These are phyloP conservation scores for Aspergillus avenaceus DNA, from an alignment of 495 filamentous ascomycete genomes.

Conservation along the genomic window DNA sequence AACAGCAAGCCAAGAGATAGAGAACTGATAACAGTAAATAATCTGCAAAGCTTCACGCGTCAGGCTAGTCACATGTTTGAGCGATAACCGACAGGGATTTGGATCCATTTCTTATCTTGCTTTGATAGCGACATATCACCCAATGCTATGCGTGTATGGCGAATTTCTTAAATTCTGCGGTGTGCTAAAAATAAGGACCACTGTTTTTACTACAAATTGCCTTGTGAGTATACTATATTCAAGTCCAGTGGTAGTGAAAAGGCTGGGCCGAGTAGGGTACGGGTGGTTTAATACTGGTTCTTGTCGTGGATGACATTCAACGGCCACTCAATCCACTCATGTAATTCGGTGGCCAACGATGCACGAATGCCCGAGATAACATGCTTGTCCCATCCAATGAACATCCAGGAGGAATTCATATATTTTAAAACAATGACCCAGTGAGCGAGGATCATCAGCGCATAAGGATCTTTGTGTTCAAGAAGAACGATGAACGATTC, in stretches of 20 bases:
- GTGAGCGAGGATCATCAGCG: constrained; percentile 36
- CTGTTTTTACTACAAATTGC: too few species aligned
- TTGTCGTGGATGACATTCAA: background rate
- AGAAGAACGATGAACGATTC: constrained; percentile 27
- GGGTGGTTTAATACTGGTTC: background rate
- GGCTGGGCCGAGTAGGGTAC: too few species aligned
- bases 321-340: constrained; percentile 33
- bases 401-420: constrained; percentile 35
- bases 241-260: too few species aligned
- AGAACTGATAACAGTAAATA: background rate
- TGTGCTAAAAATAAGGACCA: too few species aligned
- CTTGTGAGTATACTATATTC: too few species aligned
- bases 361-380: constrained; percentile 28
- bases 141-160: background rate
- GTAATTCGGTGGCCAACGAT: constrained; percentile 18
- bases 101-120: background rate
- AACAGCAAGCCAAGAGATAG: too few species aligned
- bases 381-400: constrained; percentile 35
- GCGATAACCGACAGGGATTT: background rate
- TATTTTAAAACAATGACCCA: constrained; percentile 37
- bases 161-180: background rate
- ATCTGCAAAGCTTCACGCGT: background rate
- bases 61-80: background rate
- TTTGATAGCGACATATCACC: background rate
- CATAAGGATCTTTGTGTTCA: constrained; percentile 30